Evolutionary conservation across 2,329 filamentous ascomycete genomes (phyloP), one percentile per base, ranked within the genome.

Genomic region (Phoma herbarum): DNA sequence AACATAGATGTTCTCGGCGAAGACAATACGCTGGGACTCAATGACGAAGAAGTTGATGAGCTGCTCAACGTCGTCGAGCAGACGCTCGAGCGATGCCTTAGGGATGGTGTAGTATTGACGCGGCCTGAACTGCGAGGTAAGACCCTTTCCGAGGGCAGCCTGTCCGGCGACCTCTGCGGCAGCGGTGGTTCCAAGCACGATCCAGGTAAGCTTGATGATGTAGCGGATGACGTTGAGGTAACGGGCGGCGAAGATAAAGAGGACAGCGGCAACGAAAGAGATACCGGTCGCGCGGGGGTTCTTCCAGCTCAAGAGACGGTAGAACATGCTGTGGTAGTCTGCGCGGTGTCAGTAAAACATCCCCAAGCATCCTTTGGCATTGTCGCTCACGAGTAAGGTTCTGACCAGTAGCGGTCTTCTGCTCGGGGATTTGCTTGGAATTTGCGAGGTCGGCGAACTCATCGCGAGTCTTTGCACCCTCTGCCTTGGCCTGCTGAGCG

Each of bases 21-120:
- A 89, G 59, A 89, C 74, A 63, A 89, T 82, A 58, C 87, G 84
- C 80, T 89, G 87, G 72, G 86, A 85, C 73, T 89, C 87, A 62
- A 89, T 88, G 66, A 89, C 82, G 76, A 88, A 86, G 78, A 89
- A 89, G 79, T 89, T 88, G 77, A 86, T 81, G 52, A 89, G 79
- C 77, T 89, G 86, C 74, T 87, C 85, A 14, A 87, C 72, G 72
- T 89, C 87, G 64, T 87, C 86, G 47, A 87, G 77, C 22, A 86
- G 76, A 57, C 82, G 84, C 74, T 89, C 86, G 33, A 88, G 80
- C 47, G 84, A 85, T 67, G 88, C 86, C 73, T 86, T 86, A 33
- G 86, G 85, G 58, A 89, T 84, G 47, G 84, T 87, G 79, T 87
- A 89, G 82, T 89, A 89, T 72, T 85, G 84, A 70, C 82, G 82